Conservation (phyloP, 2,329 filamentous ascomycete genomes). For the Exophiala bonariae region DNA sequence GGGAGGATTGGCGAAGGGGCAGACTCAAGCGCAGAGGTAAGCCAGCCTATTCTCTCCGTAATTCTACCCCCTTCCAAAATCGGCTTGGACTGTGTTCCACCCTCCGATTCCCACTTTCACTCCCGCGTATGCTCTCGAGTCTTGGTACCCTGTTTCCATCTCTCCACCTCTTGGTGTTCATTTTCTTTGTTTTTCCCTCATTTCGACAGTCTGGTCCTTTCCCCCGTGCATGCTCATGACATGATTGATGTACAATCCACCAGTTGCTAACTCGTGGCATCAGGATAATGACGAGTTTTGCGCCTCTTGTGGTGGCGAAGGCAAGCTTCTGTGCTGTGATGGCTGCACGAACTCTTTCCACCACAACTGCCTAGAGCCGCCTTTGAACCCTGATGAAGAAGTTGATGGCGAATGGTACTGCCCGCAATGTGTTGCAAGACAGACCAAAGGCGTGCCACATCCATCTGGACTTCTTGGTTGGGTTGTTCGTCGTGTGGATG, state of each 20-base stretch:
- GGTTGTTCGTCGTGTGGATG: constrained; percentile 65
- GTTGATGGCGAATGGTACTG: constrained; percentile 82
- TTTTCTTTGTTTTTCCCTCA: constrained; percentile 2
- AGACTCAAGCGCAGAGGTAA: constrained; percentile 50
- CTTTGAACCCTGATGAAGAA: constrained; percentile 62
- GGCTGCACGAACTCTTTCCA: constrained; percentile 89
- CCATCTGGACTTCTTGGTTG: constrained; percentile 43
- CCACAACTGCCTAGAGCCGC: constrained; percentile 82
- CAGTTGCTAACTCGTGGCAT: constrained; percentile 17
- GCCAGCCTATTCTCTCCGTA: constrained; percentile 28
- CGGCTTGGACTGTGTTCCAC: background rate
- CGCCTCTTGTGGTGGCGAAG: constrained; percentile 78
- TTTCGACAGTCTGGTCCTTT: constrained; percentile 6
- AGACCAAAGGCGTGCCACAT: constrained; percentile 45
- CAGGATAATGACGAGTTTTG: constrained; percentile 88
- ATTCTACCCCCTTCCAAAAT: constrained; percentile 10
- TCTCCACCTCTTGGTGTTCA: background rate
- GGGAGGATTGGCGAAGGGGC: constrained; percentile 22
- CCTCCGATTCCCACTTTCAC: constrained; percentile 11
- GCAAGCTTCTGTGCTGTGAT: constrained; percentile 89
- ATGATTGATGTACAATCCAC: constrained; percentile 18
- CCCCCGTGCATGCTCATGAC: background rate
- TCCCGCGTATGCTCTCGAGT: constrained; percentile 2
- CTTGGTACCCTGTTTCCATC: constrained; percentile 4
- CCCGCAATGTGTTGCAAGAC: constrained; percentile 62